These are phyloP conservation scores for Naumovozyma baii DNA, from an alignment of 805 yeast species.

Conservation along the genomic window DNA sequence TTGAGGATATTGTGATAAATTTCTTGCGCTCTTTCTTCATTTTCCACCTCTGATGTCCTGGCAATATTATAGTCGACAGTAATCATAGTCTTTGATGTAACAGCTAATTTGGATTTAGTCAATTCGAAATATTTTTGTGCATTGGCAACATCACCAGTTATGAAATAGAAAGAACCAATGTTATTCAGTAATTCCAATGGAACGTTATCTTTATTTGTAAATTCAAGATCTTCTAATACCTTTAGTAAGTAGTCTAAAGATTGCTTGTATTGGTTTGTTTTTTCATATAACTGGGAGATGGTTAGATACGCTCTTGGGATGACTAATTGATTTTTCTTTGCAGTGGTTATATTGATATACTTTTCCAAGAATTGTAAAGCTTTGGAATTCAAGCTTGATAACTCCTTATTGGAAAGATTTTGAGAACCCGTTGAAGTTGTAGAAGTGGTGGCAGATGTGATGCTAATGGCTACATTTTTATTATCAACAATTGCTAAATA, in stretches of 20 bases:
- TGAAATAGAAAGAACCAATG: constrained; percentile 72
- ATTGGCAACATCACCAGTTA: constrained; percentile 48
- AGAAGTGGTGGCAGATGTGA: no score
- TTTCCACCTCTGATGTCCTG: constrained; percentile 49
- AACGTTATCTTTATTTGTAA: constrained; percentile 28
- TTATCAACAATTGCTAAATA: constrained; percentile 13
- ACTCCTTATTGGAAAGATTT: constrained; percentile 13
- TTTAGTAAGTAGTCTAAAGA: constrained; percentile 55
- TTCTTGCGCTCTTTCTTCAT: constrained; percentile 18
- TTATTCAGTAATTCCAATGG: constrained; percentile 65
- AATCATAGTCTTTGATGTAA: constrained; percentile 23
- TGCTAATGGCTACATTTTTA: constrained; percentile 1
- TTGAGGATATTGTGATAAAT: constrained; percentile 48
- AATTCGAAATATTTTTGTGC: constrained; percentile 47
- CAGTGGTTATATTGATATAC: constrained; percentile 54
- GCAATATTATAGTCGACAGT: constrained; percentile 68
- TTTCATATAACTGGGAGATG: constrained; percentile 62
- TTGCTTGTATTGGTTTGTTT: constrained; percentile 47
- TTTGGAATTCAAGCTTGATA: constrained; percentile 30
- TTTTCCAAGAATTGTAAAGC: constrained; percentile 61
- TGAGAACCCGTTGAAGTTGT: constrained; percentile 3
- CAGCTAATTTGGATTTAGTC: constrained; percentile 31
- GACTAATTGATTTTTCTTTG: constrained; percentile 45
- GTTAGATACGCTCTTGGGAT: constrained; percentile 56
- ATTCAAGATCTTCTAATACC: constrained; percentile 43